Base-by-base conservation (phyloP, 345 rosid species). In the Kernera saxatilis region DNA sequence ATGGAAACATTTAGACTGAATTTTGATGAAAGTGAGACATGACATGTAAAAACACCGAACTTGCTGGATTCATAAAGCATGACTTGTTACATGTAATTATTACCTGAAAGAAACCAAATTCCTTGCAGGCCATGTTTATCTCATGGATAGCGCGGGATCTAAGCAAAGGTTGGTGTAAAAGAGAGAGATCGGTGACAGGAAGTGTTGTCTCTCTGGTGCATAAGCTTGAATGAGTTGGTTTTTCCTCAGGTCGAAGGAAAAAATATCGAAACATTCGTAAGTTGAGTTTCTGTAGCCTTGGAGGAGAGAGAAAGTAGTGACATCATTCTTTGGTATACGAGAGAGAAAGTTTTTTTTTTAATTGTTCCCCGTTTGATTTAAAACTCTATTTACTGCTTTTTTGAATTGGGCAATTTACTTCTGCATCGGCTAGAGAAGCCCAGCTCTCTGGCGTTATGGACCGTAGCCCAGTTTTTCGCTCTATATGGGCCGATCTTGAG, bases 51-150 rank as follows among this genome's bases (percentile, higher is more conserved):
- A 25, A 35, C 46, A 52, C 5, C 4, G 11, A 71, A 41, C 43
- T 22, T 32, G 61, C 9, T 54, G 27, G 51, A 48, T 21, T 39
- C 13, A 56, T 57, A 41, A 43, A 4, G 10, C 23, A 45, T 39
- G 52, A 27, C 39, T 49, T 45, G 7, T 49, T 15, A n/a, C 49
- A 26, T 67, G 71, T 22, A 13, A 52, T 3, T 11, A 7, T 57
- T 75, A 76, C 79, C 79, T 76, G 79, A 76, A 76, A 76, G 61
- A 63, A 70, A 30, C 79, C 79, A 63, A 69, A 76, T 0, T 76
- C 71, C 58, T 69, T 54, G 67, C 79, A 76, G 71, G 79, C 79
- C 32, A 39, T 63, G 3, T 27, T 22, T 11, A 76, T 76, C n/a
- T 46, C 48, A 13, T 48, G 75, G 48, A 76, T 39, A 3, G 12